A percentile compares a stretch with the other conserved stretches of the same genome.
phyloP scores from a whole-genome alignment of 148 eudicot genomes.

The Agrostemma githago region DNA sequence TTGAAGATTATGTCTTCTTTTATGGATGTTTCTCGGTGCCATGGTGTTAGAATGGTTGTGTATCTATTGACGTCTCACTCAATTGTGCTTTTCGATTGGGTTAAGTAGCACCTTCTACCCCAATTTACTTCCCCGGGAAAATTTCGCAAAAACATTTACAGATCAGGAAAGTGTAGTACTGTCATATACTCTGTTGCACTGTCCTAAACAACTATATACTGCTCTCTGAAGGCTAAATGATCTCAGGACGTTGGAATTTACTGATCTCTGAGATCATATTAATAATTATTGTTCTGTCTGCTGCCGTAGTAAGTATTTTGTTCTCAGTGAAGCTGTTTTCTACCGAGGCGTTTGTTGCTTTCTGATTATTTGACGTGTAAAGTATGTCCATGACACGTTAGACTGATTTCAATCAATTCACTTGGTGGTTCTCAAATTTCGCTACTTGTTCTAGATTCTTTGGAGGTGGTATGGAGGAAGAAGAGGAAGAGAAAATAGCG shows the following conservation, averaged over 20 bases:
- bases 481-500: slow-evolving; percentile 75
- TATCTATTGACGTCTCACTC: slow-evolving; percentile 3
- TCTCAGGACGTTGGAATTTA: not conserved
- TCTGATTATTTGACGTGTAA: slow-evolving; percentile 1
- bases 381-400: not conserved
- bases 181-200: not conserved
- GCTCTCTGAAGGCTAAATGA: not conserved
- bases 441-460: slow-evolving; percentile 47
- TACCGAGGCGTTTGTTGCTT: too few species aligned
- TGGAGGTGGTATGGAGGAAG: slow-evolving; percentile 72
- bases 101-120: not conserved
- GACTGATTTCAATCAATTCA: not conserved
- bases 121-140: not conserved
- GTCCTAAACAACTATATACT: not conserved
- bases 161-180: not conserved
- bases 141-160: not conserved
- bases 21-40: not conserved
- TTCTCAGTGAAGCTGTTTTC: not conserved
- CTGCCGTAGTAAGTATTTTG: not conserved
- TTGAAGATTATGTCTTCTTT: not conserved
- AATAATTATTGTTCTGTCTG: not conserved
- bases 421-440: not conserved
- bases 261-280: not conserved
- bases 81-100: not conserved
- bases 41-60: not conserved